These are phyloP conservation scores for Pleurostoma richardsiae DNA, from an alignment of 2,329 filamentous ascomycete species.

Conservation along the genomic window DNA sequence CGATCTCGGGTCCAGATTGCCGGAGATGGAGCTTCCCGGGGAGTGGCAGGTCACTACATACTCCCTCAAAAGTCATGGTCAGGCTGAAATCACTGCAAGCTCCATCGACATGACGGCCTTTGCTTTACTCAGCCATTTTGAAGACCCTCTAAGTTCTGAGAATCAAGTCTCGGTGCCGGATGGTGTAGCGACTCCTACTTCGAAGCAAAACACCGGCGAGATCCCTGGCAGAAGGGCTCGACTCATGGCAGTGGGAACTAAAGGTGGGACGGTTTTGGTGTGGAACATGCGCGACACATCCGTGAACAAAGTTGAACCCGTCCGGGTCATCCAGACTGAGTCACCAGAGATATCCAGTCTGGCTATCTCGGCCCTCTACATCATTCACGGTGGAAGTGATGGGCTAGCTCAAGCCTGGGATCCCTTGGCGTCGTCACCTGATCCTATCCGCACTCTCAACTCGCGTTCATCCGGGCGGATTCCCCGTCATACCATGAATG, in stretches of 20 bases:
- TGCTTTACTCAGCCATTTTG: conserved; percentile 64
- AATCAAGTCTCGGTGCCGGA: conserved; percentile 39
- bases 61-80: conserved; percentile 54
- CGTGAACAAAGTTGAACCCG: conserved; percentile 57
- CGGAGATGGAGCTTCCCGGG: conserved; percentile 23
- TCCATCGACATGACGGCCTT: conserved; percentile 71
- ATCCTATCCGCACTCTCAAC: conserved; percentile 81
- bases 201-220: conserved; percentile 41
- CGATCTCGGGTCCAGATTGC: not conserved
- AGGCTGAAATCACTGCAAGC: conserved; percentile 61
- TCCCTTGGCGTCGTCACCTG: conserved; percentile 73
- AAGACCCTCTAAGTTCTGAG: conserved; percentile 69
- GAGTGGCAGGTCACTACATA: conserved; percentile 65
- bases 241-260: conserved; percentile 76
- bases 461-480: conserved; percentile 78
- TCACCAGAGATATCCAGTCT: conserved; percentile 83
- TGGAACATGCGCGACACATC: conserved; percentile 76
- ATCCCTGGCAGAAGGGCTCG: conserved; percentile 82
- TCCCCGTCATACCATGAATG: conserved; percentile 61
- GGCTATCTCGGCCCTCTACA: conserved; percentile 76
- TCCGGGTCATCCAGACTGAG: conserved; percentile 84
- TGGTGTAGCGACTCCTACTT: conserved; percentile 38
- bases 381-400: conserved; percentile 92
- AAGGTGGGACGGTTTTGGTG: conserved; percentile 67
- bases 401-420: conserved; percentile 97